Base-by-base conservation (phyloP, 148 eudicot species). In the Camellia sinensis region DNA sequence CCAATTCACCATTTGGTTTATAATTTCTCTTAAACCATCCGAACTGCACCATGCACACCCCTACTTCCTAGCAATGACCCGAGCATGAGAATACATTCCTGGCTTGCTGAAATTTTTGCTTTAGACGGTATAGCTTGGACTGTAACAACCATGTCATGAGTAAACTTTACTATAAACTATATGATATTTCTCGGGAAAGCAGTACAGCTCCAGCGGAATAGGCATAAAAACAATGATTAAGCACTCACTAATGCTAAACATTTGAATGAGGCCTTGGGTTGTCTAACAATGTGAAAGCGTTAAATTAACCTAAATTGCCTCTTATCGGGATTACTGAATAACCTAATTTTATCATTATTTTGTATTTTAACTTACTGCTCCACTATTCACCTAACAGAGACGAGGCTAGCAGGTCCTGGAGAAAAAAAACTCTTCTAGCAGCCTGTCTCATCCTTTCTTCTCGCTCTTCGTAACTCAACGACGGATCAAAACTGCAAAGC, bases 321-420 rank as follows among this genome's bases (percentile, higher is more conserved):
- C 57, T 13, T 18, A 45, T 19, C 56, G 3, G 8, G 21, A 44
- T 40, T 62, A 62, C 56, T 12, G 12, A 59, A 67, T 9, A 59
- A 81, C n/a, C 21, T 56, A 75, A 75, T 22, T 45, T 67, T 45
- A 74, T 53, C 19, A 57, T 43, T 62, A 75, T 48, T 63, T 68
- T 75, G 8, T 11, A 22, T 21, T 44, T 11, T 4, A 81, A 79
- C 84, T 81, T 71, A 81, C 80, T 41, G 78, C 74, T 82, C 37
- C 17, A 57, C 78, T 90, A 91, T 80, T 94, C 95, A 18, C 67
- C 86, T 70, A 92, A 80, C 77, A 94, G 86, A 64, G 93, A 86
- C 80, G 97, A 91, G 72, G 84, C 80, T n/a, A 94, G 80, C 83
- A 94, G 85, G 81, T 94, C 97, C 88, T 91, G 98, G 54, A 92